These are phyloP conservation scores for Leishmania aethiopica DNA, from an alignment of 208 protist genomes.

Conservation along the genomic window DNA sequence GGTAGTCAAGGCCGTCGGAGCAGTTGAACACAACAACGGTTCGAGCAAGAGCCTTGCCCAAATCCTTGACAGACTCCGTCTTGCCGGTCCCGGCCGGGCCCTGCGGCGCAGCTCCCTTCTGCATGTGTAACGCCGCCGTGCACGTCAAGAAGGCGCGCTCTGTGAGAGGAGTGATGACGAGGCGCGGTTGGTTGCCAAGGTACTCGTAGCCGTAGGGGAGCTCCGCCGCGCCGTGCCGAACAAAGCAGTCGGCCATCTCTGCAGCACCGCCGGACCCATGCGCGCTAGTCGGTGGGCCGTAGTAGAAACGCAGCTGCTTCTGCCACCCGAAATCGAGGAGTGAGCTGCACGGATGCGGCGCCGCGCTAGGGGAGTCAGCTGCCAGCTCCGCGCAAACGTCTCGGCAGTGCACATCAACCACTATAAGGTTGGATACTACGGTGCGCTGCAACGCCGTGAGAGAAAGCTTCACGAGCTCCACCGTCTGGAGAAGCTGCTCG, in stretches of 20 bases:
- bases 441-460: conserved; percentile 85
- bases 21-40: conserved; percentile 96
- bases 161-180: conserved; percentile 97
- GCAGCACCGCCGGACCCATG: conserved; percentile 24
- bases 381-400: conserved; percentile 87
- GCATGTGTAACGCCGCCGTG: conserved; percentile 91
- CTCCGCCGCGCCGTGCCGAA: conserved; percentile 83
- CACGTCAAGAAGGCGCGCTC: conserved; percentile 94
- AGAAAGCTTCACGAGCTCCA: conserved; percentile 87
- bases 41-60: conserved; percentile 90
- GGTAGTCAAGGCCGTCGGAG: conserved; percentile 95
- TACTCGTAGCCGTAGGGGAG: conserved; percentile 96
- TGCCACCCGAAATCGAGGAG: conserved; percentile 93
- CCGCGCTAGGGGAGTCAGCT: conserved; percentile 16
- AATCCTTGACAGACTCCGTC: conserved; percentile 97
- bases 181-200: conserved; percentile 91
- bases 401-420: conserved; percentile 95
- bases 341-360: conserved; percentile 31
- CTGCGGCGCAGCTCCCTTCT: conserved; percentile 92
- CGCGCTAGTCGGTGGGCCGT: conserved; percentile 39
- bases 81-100: conserved; percentile 97
- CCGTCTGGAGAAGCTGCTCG: conserved; percentile 80
- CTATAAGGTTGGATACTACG: conserved; percentile 93
- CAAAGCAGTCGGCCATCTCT: conserved; percentile 51
- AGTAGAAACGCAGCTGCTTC: conserved; percentile 94